Base-by-base conservation (phyloP, 805 yeast species). In the Nakazawaea ernobii region DNA sequence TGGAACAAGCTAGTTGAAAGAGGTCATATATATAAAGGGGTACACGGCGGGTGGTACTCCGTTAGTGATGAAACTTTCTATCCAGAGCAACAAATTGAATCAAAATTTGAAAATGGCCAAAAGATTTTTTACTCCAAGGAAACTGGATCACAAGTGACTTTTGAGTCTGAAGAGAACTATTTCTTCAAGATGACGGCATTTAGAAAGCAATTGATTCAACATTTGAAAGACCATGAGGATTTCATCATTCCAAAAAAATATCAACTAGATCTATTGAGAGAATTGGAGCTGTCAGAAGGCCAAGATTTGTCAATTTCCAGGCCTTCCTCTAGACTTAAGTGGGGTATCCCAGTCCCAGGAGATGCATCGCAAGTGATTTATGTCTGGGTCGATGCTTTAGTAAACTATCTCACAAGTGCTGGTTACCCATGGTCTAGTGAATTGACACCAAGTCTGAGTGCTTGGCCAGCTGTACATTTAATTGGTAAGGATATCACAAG, bases 351-450 rank as follows among this genome's bases (percentile, higher is more conserved):
- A 6, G 97, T 92, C 1, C 98, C 99, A 1, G 70, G 73, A 20
- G 96, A 91, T 58, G 66, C 73, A 0, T 57, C 81, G 0, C 98
- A 92, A 60, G 83, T 76, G 42, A 81, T 94, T 45, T 94, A 94
- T 58, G 99, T 94, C 13, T 94, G 99, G 99, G 84, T 94, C 50
- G 99, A 94, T 67, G 99, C 99, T 0, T 70, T 94, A 39, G 73
- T 85, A 39, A 94, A 90, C 62, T 94, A 94, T 59, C 46, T 89
- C 4, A 86, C 97, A 1, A 75, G 88, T 1, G 68, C 79, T 2
- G 88, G 87, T 2, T 86, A 75, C 42, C 82, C 84, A 2, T 47
- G 56, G 5, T 60, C 52, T 24, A 14, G 5, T 6, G 17, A 26
- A 4, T 54, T 53, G 14, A 51, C 33, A 40, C 57, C 32, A 43